Evolutionary conservation across 1,284 basidiomycete species (phyloP), one percentile per base, ranked within the genome.

Genomic region (Coniophora puteana): DNA sequence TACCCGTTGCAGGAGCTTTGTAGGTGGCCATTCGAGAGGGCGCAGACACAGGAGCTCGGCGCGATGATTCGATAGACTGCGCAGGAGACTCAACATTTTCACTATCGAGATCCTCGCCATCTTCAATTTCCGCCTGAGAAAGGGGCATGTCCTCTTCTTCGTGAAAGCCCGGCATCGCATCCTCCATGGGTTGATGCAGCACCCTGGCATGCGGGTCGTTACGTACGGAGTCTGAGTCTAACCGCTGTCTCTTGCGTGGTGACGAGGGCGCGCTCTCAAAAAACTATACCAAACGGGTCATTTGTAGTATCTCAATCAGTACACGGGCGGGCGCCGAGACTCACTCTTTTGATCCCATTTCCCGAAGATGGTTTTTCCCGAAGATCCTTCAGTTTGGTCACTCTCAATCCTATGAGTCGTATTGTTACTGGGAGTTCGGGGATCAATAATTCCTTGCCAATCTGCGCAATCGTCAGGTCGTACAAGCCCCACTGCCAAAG

Each of bases 381-480:
- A 20, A 93, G 63, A 60, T 95, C 91, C 54, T 87, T 90, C 42
- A 95, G 66, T 47, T 88, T 92, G 3, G 89, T 92, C 17, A 93
- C 71, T 33, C 91, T 72, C 18, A 95, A 67, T 3, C 91, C 91
- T 42, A 95, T 83, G 4, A 95, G 69, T 29, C 92, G 74, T 17
- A 93, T 66, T 14, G 74, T 81, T 17, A 93, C 58, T 0, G 90
- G 92, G 11, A 89, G 63, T 60, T 93, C 90, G 8, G 81, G 74
- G 36, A 82, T 69, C 11, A 96, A 66, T n/a, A 95, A 71, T 40
- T 92, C 88, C 51, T 84, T 83, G 2, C 89, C 92, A 36, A 82
- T 81, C 80, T 90, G 54, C n/a, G n/a, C n/a, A n/a, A n/a, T n/a
- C n/a, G n/a, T n/a, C 32, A 39, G 27, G 38, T 24, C 38, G 13